These are phyloP conservation scores for Globisporangium cylindrosporum DNA, from an alignment of 352 stramenopile genomes.

Conservation along the genomic window DNA sequence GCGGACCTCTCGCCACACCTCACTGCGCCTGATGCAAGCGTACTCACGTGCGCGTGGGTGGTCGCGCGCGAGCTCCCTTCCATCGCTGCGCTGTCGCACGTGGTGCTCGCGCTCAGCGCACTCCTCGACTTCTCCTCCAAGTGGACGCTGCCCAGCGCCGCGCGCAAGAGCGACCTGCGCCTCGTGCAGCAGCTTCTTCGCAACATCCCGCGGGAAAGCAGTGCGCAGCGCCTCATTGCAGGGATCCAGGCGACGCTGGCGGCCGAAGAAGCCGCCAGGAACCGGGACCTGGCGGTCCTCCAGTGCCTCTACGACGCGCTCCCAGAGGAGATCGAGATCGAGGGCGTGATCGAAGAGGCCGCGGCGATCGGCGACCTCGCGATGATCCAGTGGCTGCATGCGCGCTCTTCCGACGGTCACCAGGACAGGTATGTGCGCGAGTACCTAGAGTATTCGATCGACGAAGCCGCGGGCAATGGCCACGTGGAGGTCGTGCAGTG, in stretches of 20 bases:
- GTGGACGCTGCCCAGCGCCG: constrained; percentile 18
- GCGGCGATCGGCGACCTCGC: constrained; percentile 8
- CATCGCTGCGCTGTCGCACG: constrained; percentile 30
- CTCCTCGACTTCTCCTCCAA: constrained; percentile 25
- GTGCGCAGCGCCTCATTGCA: not conserved
- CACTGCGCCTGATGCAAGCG: not conserved
- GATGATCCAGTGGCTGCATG: constrained; percentile 21
- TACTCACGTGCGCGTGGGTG: constrained; percentile 19
- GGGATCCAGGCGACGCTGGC: constrained; percentile 10
- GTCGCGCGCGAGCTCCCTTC: constrained; percentile 14
- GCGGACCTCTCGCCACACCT: not conserved
- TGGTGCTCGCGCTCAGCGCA: constrained; percentile 21
- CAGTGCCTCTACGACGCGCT: constrained; percentile 6
- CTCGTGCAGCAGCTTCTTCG: constrained; percentile 4
- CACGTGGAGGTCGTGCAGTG: constrained; percentile 26
- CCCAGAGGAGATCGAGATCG: constrained; percentile 10
- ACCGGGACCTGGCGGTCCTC: constrained; percentile 5
- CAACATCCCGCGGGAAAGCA: not conserved
- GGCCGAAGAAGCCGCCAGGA: constrained; percentile 9
- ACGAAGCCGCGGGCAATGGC: constrained; percentile 20
- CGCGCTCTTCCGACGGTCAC: not conserved
- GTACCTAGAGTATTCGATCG: constrained; percentile 14
- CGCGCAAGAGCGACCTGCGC: constrained; percentile 10
- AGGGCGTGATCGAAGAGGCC: constrained; percentile 18
- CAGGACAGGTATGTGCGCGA: not conserved